A percentile compares a stretch with the other conserved stretches of the same genome.
Evolutionary conservation across 148 eudicot genomes (phyloP).

Genomic region (Dianthus caryophyllus): DNA sequence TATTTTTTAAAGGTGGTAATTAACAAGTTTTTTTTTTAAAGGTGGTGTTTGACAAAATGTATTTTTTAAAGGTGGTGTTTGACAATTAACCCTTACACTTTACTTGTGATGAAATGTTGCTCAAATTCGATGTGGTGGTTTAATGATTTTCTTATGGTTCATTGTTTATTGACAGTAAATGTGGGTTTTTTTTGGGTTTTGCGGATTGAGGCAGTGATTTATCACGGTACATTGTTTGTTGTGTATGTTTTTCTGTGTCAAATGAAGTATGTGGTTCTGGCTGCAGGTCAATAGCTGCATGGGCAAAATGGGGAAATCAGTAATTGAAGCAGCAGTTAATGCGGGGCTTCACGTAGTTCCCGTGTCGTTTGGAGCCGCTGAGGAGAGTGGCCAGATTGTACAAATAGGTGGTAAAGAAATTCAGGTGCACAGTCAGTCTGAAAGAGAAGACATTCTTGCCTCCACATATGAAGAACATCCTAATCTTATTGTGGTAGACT

Average conservation of each 20-base stretch:
- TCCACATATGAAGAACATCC: conserved; percentile 54
- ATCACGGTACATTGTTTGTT: no score
- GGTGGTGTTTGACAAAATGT: no score
- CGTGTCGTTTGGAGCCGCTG: conserved; percentile 61
- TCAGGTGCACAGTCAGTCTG: conserved; percentile 54
- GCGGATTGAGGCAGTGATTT: no score
- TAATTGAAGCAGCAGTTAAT: conserved; percentile 69
- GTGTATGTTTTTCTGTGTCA: no score
- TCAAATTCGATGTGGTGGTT: no score
- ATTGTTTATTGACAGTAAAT: neutral
- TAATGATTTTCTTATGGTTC: neutral
- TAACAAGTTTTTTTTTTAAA: no score
- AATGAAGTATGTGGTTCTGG: neutral
- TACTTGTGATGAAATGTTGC: no score
- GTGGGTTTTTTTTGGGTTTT: neutral
- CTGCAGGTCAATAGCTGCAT: conserved; percentile 80
- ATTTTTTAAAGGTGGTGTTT: no score
- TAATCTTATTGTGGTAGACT: conserved; percentile 77
- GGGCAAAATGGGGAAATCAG: conserved; percentile 94
- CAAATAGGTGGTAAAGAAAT: conserved; percentile 71
- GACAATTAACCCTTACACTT: no score
- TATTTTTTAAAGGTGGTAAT: no score
- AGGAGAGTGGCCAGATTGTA: conserved; percentile 51
- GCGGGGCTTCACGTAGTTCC: conserved; percentile 75
- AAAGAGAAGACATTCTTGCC: conserved; percentile 54